phyloP scores from a whole-genome alignment of 129 eudicot genomes.

The Solidago caesia region DNA sequence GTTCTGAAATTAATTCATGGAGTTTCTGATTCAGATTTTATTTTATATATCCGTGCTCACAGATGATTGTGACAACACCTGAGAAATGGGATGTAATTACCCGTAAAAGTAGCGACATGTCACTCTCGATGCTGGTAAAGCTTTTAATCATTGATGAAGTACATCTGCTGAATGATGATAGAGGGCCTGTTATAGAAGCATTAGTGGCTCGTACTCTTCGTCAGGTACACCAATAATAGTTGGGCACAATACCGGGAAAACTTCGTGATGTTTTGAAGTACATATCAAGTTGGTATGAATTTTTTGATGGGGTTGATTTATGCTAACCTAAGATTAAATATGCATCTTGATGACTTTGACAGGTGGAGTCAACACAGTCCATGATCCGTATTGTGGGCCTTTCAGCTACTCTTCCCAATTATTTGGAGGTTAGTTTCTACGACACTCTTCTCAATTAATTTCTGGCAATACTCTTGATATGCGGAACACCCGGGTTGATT shows the following conservation, averaged over 20 bases:
- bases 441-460: constrained; percentile 3
- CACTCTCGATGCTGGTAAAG: constrained; percentile 93
- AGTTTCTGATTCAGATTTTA: constrained; percentile 3
- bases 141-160: constrained; percentile 98
- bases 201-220: constrained; percentile 99
- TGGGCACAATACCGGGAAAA: not conserved
- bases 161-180: constrained; percentile 92
- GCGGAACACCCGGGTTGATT: not conserved
- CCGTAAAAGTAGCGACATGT: constrained; percentile 99
- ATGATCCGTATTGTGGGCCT: constrained; percentile 99
- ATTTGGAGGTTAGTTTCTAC: constrained; percentile 67
- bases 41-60: constrained; percentile 21
- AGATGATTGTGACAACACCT: constrained; percentile 99
- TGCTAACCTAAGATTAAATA: constrained; percentile 14
- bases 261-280: constrained; percentile 2
- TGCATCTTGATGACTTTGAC: constrained; percentile 31
- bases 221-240: constrained; percentile 52
- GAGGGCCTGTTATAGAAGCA: constrained; percentile 99
- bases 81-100: constrained; percentile 99
- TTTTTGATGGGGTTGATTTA: constrained; percentile 6
- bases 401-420: constrained; percentile 96
- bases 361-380: constrained; percentile 96
- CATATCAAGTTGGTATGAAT: constrained; percentile 7
- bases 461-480: constrained; percentile 1
- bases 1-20: constrained; percentile 15